A percentile compares a stretch with the other conserved stretches of the same genome.
Evolutionary conservation across 2,329 filamentous ascomycete species (phyloP).

Genomic region (Penicillium nordicum): DNA sequence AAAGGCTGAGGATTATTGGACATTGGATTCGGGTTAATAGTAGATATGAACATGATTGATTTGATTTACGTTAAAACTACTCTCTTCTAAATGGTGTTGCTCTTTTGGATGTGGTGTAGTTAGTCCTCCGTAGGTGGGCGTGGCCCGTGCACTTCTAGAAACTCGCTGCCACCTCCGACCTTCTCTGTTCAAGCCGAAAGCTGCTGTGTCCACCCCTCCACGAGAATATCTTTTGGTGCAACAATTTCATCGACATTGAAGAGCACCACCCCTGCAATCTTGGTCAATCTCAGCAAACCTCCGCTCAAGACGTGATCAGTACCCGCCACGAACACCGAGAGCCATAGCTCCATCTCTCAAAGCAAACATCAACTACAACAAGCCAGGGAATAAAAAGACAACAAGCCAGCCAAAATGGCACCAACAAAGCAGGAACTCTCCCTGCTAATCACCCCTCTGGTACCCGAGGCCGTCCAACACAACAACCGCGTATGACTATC

Average conservation of each 20-base stretch:
- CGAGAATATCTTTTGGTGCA: neutral
- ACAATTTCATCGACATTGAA: neutral
- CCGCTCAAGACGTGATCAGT: neutral
- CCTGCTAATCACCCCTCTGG: constrained; percentile 46
- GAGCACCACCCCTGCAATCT: neutral
- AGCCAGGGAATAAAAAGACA: neutral
- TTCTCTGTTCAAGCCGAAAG: neutral
- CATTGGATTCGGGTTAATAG: constrained; percentile 27
- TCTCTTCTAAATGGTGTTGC: neutral
- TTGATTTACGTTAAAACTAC: constrained; percentile 4
- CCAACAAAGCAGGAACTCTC: constrained; percentile 48
- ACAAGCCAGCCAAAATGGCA: constrained; percentile 31
- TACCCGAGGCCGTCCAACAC: constrained; percentile 46
- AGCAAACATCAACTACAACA: neutral
- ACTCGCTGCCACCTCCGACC: constrained; percentile 16
- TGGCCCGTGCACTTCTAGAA: constrained; percentile 22
- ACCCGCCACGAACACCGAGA: neutral
- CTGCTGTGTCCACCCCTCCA: neutral
- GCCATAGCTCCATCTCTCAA: neutral
- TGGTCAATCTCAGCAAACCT: neutral
- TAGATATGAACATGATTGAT: constrained; percentile 26
- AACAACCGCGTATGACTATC: constrained; percentile 40
- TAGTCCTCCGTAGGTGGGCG: neutral
- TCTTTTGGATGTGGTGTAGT: neutral
- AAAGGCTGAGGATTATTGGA: constrained; percentile 24